Evolutionary conservation across 2,329 filamentous ascomycete species (phyloP), one percentile per base, ranked within the genome.

Genomic region (Penicillium sp.): DNA sequence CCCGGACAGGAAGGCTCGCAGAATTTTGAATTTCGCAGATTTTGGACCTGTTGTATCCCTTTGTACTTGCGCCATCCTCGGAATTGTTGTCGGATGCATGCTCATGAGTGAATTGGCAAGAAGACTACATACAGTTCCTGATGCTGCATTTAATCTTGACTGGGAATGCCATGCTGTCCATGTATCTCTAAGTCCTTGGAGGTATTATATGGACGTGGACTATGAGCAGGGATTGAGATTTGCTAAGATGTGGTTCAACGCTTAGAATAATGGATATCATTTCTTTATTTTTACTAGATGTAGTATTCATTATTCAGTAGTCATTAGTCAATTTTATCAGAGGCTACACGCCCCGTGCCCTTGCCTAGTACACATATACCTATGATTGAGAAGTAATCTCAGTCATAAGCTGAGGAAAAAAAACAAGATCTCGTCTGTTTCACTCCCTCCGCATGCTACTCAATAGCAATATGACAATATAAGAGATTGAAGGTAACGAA

Each of bases 141-240:
- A 32, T 12, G 17, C 12, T 17, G 41, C 27, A 26, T 12, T 46
- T 12, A 24, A 17, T 27, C 9, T 36, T 9, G 12, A 46, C 8
- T 46, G 30, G 43, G 20, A 15, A 13, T 46, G 30, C 21, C n/a
- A 36, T 3, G 20, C 32, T 8, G 18, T 46, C 4, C 43, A 46
- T 36, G 43, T 46, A 7, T 27, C 18, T 26, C 12, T 46, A 20
- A 46, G 43, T 20, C 30, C 43, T 10, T 36, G 43, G 30, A 36
- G 43, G 24, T 46, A 27, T 12, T 46, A 46, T 20, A 12, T 46
- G 9, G 43, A 46, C 29, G 43, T 46, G 20, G n/a, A 37, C 3
- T 36, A 46, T 36, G 20, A 27, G 7, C 2, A 26, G 18, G 7
- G 21, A 26, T 10, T 37, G 3, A 29, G 43, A 6, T 9, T 26